These are phyloP conservation scores for Penicillium brasilianum DNA, from an alignment of 2,329 filamentous ascomycete species.

Conservation along the genomic window DNA sequence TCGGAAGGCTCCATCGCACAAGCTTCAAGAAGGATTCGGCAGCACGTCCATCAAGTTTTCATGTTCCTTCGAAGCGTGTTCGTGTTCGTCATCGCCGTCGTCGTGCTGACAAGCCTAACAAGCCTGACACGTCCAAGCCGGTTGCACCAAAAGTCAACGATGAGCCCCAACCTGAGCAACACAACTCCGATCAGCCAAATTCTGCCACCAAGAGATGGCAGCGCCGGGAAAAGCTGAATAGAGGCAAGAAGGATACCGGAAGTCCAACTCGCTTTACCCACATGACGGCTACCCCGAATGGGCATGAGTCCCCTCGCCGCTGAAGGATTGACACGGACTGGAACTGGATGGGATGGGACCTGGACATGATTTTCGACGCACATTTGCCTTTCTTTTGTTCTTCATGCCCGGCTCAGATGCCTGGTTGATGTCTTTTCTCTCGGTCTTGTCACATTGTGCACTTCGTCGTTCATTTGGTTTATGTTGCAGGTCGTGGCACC, in stretches of 20 bases:
- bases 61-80: slow-evolving; percentile 2
- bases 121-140: neutral
- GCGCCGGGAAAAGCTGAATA: slow-evolving; percentile 44
- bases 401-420: neutral
- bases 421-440: neutral
- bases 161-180: slow-evolving; percentile 25
- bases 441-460: neutral
- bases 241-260: slow-evolving; percentile 21
- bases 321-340: slow-evolving; percentile 6
- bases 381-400: neutral
- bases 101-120: slow-evolving; percentile 11
- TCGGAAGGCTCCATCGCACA: neutral
- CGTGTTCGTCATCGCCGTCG: slow-evolving; percentile 13
- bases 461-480: neutral
- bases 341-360: too few species aligned
- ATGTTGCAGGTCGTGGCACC: neutral
- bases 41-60: neutral
- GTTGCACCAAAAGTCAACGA: neutral
- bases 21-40: neutral
- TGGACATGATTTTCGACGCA: neutral
- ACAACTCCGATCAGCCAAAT: slow-evolving; percentile 43
- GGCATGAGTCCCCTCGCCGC: slow-evolving; percentile 17
- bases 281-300: slow-evolving; percentile 25
- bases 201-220: slow-evolving; percentile 42
- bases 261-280: slow-evolving; percentile 27